A percentile compares a stretch with the other conserved stretches of the same genome.
These are phyloP conservation scores for Venturiaceae sp. DNA, from an alignment of 2,329 filamentous ascomycete genomes.

Conservation along the genomic window DNA sequence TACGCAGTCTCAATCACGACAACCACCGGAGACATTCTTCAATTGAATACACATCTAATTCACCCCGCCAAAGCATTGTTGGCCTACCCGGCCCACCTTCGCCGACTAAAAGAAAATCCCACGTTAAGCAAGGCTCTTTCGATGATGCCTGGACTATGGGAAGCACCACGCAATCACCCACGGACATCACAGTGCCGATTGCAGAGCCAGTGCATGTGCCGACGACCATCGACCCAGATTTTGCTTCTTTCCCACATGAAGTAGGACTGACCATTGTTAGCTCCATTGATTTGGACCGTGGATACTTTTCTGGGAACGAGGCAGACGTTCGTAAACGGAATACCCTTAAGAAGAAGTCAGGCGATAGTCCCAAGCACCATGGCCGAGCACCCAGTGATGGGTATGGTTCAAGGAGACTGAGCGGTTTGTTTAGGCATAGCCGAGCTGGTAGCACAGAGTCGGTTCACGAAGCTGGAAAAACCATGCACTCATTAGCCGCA, in stretches of 20 bases:
- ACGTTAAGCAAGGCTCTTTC: slow-evolving; percentile 48
- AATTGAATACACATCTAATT: slow-evolving; percentile 29
- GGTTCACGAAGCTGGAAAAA: slow-evolving; percentile 43
- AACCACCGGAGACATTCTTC: slow-evolving; percentile 83
- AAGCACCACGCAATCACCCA: slow-evolving; percentile 20
- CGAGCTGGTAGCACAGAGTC: slow-evolving; percentile 74
- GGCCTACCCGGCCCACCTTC: not conserved
- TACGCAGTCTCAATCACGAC: slow-evolving; percentile 74
- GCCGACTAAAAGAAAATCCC: slow-evolving; percentile 8
- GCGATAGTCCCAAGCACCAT: slow-evolving; percentile 33
- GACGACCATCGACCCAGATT: not conserved
- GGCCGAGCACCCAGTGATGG: slow-evolving; percentile 59
- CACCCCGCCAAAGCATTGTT: slow-evolving; percentile 28
- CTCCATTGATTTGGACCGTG: slow-evolving; percentile 62
- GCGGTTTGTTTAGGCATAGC: slow-evolving; percentile 15
- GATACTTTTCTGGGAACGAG: slow-evolving; percentile 90
- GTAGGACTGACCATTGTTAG: slow-evolving; percentile 18
- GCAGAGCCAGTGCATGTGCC: not conserved
- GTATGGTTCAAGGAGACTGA: slow-evolving; percentile 30
- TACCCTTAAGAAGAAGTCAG: slow-evolving; percentile 64
- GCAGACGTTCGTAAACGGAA: slow-evolving; percentile 67
- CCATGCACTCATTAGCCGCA: slow-evolving; percentile 14
- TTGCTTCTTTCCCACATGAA: slow-evolving; percentile 3
- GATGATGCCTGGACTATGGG: slow-evolving; percentile 50
- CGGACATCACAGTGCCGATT: not conserved